Conservation (phyloP, 805 yeast species). For the Hanseniaspora clermontiae region DNA sequence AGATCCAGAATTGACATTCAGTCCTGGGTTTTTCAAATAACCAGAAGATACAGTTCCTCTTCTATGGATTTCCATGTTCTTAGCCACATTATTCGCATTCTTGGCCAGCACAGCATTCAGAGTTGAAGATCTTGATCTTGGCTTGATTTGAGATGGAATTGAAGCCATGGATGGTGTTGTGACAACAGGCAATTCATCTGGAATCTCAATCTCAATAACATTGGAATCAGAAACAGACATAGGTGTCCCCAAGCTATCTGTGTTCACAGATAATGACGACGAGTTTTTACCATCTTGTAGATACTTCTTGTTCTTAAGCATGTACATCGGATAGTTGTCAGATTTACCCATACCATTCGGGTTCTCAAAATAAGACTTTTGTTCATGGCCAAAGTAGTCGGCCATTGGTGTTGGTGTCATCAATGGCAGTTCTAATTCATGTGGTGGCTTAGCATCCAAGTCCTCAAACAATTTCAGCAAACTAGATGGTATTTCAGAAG, state of each 20-base stretch:
- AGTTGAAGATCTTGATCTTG: slow-evolving; percentile 29
- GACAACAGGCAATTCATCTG: slow-evolving; percentile 31
- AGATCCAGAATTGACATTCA: neutral
- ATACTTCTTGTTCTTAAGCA: slow-evolving; percentile 10
- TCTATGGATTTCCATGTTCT: slow-evolving; percentile 22
- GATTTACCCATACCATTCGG: neutral
- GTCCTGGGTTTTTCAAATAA: slow-evolving; percentile 5
- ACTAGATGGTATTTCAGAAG: slow-evolving; percentile 52
- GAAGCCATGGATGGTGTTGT: slow-evolving; percentile 18
- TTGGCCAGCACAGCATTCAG: slow-evolving; percentile 17
- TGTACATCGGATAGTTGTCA: slow-evolving; percentile 9
- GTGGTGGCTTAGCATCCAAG: slow-evolving; percentile 1
- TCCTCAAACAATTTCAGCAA: slow-evolving; percentile 53
- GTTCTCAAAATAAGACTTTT: slow-evolving; percentile 9
- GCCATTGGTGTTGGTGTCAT: slow-evolving; percentile 12
- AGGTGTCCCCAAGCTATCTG: slow-evolving; percentile 12
- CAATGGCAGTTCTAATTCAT: slow-evolving; percentile 6
- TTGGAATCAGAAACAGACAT: slow-evolving; percentile 1
- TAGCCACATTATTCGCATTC: slow-evolving; percentile 18
- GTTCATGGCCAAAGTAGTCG: slow-evolving; percentile 6
- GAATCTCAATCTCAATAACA: slow-evolving; percentile 48
- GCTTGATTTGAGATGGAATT: slow-evolving; percentile 31
- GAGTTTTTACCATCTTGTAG: slow-evolving; percentile 3
- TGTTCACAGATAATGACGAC: slow-evolving; percentile 11
- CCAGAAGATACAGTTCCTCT: slow-evolving; percentile 20